Evolutionary conservation across 441 rosid genomes (phyloP).

Genomic region (Adansonia grandidieri): DNA sequence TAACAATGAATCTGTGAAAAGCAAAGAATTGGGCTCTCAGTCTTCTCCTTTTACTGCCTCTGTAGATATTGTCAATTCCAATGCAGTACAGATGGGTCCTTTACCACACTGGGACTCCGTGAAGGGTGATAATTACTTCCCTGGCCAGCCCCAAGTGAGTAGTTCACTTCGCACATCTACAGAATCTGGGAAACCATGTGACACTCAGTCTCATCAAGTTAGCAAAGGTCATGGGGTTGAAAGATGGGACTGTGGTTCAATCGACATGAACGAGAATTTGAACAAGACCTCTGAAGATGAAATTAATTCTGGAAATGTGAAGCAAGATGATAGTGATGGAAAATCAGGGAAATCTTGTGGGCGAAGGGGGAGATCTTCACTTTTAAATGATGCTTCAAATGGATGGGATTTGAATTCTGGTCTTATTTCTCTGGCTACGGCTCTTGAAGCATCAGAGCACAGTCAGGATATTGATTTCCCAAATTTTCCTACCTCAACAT

Average conservation of each 20-base stretch:
- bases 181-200: slow-evolving; percentile 46
- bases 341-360: slow-evolving; percentile 59
- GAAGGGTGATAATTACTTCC: slow-evolving; percentile 38
- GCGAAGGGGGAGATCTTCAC: slow-evolving; percentile 62
- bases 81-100: slow-evolving; percentile 38
- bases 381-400: slow-evolving; percentile 46
- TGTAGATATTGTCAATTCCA: slow-evolving; percentile 41
- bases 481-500: slow-evolving; percentile 51
- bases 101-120: slow-evolving; percentile 40
- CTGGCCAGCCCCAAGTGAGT: slow-evolving; percentile 46
- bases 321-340: slow-evolving; percentile 49
- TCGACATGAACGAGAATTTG: slow-evolving; percentile 36
- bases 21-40: slow-evolving; percentile 34
- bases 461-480: slow-evolving; percentile 57
- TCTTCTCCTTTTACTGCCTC: slow-evolving; percentile 45
- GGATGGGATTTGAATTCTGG: slow-evolving; percentile 56
- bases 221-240: slow-evolving; percentile 36
- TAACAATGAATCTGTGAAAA: slow-evolving; percentile 32
- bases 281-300: slow-evolving; percentile 38
- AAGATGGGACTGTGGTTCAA: slow-evolving; percentile 42
- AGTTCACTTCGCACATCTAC: slow-evolving; percentile 49
- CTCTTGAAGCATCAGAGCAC: slow-evolving; percentile 42
- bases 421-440: slow-evolving; percentile 43
- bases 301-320: slow-evolving; percentile 41
- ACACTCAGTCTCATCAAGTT: slow-evolving; percentile 35